Base-by-base conservation (phyloP, 805 yeast species). In the Candida saitoana region DNA sequence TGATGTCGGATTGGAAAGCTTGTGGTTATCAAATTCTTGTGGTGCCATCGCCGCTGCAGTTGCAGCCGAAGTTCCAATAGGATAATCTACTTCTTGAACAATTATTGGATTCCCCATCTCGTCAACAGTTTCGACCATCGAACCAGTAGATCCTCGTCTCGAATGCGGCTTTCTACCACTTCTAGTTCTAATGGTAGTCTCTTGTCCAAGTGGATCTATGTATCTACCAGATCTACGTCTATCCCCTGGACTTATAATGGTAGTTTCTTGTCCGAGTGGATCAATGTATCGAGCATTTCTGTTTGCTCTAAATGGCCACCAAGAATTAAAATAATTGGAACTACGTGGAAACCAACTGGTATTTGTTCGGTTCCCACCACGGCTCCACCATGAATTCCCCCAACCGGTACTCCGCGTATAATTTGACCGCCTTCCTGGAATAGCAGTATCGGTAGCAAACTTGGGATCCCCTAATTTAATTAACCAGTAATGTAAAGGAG, bases 401-500 rank as follows among this genome's bases (percentile, higher is more conserved):
- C 27, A 22, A 11, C 27, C 27, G 11, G 27, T 22, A 11, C 27
- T 11, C 11, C 27, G 6, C 27, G 27, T 7, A 22, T 22, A 22
- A 11, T 22, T 22, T 22, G 27, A 11, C 11, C 27, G 27, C 9
- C 27, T 6, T 22, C 27, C 27, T 6, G 27, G 27, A 11, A 22
- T 22, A 6, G 27, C 27, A 22, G 27, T 22, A 11, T 22, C 27
- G 11, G 27, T 11, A 6, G 27, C 27, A 22, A 22, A 22, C 27
- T 22, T 22, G 11, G 27, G 27, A 22, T 22, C 27, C 7, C 19
- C 35, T 17, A 33, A 14, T 5, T 33, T 33, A 12, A 33, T n/a
- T 33, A 33, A 18, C 35, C 35, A 33, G 18, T 33, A 33, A 12
- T 33, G 35, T 6, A 33, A 16, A 15, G 35, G 19, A 16, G 35